Evolutionary conservation across 1,284 basidiomycete genomes (phyloP), one percentile per base, ranked within the genome.

Genomic region (Cutaneotrichosporon curvatum): DNA sequence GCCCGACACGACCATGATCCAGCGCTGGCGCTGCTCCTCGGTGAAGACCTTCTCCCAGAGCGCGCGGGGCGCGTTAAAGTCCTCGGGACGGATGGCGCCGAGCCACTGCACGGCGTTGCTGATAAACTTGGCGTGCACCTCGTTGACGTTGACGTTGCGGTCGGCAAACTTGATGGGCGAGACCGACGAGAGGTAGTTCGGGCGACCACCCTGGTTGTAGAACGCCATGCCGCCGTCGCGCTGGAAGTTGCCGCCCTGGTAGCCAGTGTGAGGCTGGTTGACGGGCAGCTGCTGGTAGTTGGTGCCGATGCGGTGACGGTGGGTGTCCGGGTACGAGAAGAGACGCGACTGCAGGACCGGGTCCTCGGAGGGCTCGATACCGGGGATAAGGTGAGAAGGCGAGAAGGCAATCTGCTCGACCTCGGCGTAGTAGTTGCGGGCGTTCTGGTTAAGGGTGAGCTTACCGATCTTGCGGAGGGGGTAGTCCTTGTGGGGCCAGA

Each of bases 261-360:
- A 67, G 3, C 82, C 81, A 37, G 73, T 76, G 47, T 83, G 63
- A 2, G 87, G 83, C 11, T 79, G 77, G 67, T 96, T 95, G 65
- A 92, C 84, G 2, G 90, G 90, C 16, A 96, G 75, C 66, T 94
- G 87, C 62, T 82, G 72, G 75, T 94, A 92, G 78, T 95, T 95
- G 50, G 71, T 51, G 15, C 63, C 62, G 50, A 68, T 59, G 30
- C 71, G 82, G 75, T 91, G 83, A 51, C 88, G 82, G 71, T 95
- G 90, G 7, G 91, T 87, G 69, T 95, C 91, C 4, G 89, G 87
- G 77, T 95, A 95, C 9, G 87, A 87, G 81, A 94, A 95, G 33
- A 94, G 79, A 54, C 91, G 85, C 23, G 84, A 84, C 70, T 95
- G 90, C 53, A 95, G 77, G 50, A 95, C 85, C 16, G 91, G 91